Percentiles rank a stretch among this genome's conserved stretches.
phyloP scores from a whole-genome alignment of 208 protist genomes.

The Porcisia deanei region DNA sequence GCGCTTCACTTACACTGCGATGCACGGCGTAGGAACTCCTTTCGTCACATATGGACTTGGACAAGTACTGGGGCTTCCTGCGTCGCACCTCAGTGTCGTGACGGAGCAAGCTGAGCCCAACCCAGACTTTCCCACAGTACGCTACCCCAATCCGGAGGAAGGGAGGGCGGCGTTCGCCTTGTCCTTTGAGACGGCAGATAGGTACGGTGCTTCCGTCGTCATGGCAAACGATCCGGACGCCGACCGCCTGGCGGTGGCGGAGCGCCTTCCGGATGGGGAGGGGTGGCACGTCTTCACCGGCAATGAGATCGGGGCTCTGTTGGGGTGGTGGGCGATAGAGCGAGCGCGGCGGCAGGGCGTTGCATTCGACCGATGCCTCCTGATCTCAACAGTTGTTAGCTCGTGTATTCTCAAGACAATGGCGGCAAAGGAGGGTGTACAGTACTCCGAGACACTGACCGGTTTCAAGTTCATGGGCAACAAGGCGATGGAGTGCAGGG shows the following conservation, averaged over 20 bases:
- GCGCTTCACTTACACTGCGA: conserved; percentile 76
- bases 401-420: conserved; percentile 91
- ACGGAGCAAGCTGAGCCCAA: conserved; percentile 93
- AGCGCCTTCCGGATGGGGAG: conserved; percentile 46
- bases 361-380: conserved; percentile 45
- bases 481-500: conserved; percentile 54
- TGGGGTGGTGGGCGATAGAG: conserved; percentile 94
- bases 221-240: conserved; percentile 99
- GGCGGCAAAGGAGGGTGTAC: conserved; percentile 90
- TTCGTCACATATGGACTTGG: conserved; percentile 76
- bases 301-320: conserved; percentile 97
- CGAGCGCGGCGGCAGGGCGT: conserved; percentile 43
- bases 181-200: conserved; percentile 86
- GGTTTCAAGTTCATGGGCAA: conserved; percentile 99
- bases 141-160: conserved; percentile 99
- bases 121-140: conserved; percentile 97
- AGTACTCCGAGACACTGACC: conserved; percentile 95
- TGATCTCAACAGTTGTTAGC: conserved; percentile 86
- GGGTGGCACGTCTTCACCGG: conserved; percentile 97
- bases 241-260: conserved; percentile 96
- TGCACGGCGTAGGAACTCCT: conserved; percentile 95
- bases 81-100: conserved; percentile 54
- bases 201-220: conserved; percentile 72
- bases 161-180: conserved; percentile 89
- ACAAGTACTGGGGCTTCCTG: conserved; percentile 58